Conservation (phyloP, 768 basidiomycete genomes). For the Xerocomus spinulosus region DNA sequence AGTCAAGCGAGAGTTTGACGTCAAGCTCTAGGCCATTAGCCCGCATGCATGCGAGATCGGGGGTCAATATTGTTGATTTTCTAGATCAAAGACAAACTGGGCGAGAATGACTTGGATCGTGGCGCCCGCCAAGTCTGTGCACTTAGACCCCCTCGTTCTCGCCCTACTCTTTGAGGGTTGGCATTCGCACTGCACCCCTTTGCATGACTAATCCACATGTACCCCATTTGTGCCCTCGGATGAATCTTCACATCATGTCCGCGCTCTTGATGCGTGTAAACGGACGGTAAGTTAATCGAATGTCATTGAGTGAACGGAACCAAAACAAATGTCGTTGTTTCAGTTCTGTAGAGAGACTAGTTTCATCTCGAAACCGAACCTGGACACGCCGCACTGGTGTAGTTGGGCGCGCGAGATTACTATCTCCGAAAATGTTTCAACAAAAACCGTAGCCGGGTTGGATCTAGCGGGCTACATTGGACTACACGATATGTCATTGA, state of each 20-base stretch:
- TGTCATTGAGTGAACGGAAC: conserved; percentile 1
- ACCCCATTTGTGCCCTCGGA: conserved; percentile 12
- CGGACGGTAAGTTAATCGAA: not conserved
- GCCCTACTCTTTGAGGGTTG: conserved; percentile 19
- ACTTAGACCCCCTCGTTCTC: conserved; percentile 1
- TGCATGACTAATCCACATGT: conserved; percentile 13
- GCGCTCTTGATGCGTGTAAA: conserved; percentile 3
- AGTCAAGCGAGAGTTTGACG: conserved; percentile 25
- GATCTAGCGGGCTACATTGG: conserved; percentile 1
- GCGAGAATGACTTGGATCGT: conserved; percentile 5
- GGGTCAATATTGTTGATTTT: conserved; percentile 6
- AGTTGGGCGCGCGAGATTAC: conserved; percentile 2
- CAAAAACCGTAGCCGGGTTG: conserved; percentile 7
- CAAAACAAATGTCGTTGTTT: conserved; percentile 11
- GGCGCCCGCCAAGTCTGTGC: not conserved
- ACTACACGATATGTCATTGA: not conserved
- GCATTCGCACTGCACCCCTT: too few relatives aligned
- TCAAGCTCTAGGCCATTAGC: conserved; percentile 24
- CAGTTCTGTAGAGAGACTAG: conserved; percentile 6
- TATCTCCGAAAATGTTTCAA: conserved; percentile 4
- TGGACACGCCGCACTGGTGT: not conserved
- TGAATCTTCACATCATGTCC: conserved; percentile 12
- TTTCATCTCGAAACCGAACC: conserved; percentile 13
- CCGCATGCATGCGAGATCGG: conserved; percentile 9
- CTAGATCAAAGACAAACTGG: conserved; percentile 3